These are phyloP conservation scores for Aspergillus tubingensis DNA, from an alignment of 2,329 filamentous ascomycete genomes.

Conservation along the genomic window DNA sequence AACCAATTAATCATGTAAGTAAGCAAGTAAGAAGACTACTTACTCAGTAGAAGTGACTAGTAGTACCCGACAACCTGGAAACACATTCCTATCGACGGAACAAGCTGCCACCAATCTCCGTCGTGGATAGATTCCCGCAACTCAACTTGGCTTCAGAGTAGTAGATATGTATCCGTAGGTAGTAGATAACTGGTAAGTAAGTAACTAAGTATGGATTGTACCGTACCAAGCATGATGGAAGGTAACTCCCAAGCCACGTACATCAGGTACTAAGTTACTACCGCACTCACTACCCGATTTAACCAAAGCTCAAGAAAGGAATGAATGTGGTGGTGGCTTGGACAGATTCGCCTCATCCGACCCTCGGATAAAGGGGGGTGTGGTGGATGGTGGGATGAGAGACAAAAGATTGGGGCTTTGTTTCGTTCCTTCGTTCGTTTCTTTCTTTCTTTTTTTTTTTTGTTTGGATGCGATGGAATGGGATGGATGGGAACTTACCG, in stretches of 20 bases:
- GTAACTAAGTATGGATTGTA: too few species aligned
- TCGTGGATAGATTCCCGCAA: too few species aligned
- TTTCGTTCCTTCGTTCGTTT: not conserved
- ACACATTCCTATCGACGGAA: constrained; percentile 3
- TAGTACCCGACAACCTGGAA: too few species aligned
- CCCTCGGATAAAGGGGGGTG: not conserved
- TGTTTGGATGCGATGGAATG: not conserved
- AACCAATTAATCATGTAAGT: too few species aligned
- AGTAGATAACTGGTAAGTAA: too few species aligned
- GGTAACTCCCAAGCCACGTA: not conserved
- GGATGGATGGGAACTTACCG: not conserved
- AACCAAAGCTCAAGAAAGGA: not conserved
- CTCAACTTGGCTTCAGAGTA: too few species aligned
- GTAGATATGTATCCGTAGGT: not conserved
- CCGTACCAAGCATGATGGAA: not conserved
- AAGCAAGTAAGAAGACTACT: too few species aligned
- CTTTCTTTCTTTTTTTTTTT: too few species aligned
- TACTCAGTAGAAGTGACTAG: too few species aligned
- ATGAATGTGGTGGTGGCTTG: not conserved
- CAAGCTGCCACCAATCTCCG: constrained; percentile 7
- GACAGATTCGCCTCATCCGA: not conserved
- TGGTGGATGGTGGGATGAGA: not conserved
- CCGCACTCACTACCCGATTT: not conserved
- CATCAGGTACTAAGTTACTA: not conserved
- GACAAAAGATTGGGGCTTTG: not conserved